Evolutionary conservation across 306 rosid genomes (phyloP), one percentile per base, ranked within the genome.

Genomic region (Vachellia pachyceras): DNA sequence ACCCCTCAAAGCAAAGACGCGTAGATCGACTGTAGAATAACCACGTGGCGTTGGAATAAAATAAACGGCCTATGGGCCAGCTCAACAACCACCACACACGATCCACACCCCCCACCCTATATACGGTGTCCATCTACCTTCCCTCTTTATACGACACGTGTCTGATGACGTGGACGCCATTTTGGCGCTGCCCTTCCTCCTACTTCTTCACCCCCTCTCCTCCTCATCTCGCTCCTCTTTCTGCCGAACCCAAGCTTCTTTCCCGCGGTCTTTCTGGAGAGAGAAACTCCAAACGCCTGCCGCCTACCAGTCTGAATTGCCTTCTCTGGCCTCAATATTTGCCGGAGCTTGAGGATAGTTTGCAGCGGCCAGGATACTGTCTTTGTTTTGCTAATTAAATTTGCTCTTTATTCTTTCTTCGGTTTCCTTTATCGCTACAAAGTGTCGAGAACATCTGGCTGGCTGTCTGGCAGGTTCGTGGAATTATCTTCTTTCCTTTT

Each of bases 81-180:
- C 97, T 91, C 95, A 86, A 88, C 92, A 81, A 87, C 89, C 85
- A 88, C 86, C 89, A 69, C 83, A 73, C 36, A 10, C 35, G 6
- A 39, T 4, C 50, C 50, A 40, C 29, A 2, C 67, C 83, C 67
- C 83, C 77, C 77, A 61, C 73, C 83, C 88, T 94, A 88, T 85
- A 83, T 90, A 91, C 91, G 79, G 42, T 70, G 85, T 86, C 84
- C 73, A 81, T 77, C 76, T 91, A 85, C 89, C 71, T n/a, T 50
- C 0, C 29, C n/a, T 13, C 13, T 0, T 11, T 72, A 77, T 80
- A 69, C 79, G 89, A 91, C 98, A 95, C 98, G 97, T 95, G 99
- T 90, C 25, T 11, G 60, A 40, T 91, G 96, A 95, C 97, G 93
- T 95, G 98, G 97, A 66, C 45, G 47, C 83, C 82, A 87, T 83